These are phyloP conservation scores for Gelatoporia subvermispora DNA, from an alignment of 768 basidiomycete genomes.

Conservation along the genomic window DNA sequence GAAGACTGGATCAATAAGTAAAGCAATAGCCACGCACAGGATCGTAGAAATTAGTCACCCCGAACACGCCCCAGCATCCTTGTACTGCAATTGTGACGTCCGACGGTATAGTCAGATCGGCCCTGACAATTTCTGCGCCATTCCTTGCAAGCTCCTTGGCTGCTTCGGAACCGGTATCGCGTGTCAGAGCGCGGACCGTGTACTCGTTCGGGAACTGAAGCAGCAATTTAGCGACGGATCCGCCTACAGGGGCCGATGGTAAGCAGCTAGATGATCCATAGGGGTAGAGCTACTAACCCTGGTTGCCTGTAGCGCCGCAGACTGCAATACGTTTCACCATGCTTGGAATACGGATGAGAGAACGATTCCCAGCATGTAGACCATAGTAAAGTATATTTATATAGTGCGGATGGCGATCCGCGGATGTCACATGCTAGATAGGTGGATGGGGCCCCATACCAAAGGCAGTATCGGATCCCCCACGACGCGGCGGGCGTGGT, in stretches of 20 bases:
- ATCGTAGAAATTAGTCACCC: slow-evolving; percentile 18
- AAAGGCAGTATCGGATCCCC: neutral
- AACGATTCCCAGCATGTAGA: neutral
- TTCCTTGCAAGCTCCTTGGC: slow-evolving; percentile 7
- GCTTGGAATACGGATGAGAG: neutral
- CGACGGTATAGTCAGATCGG: slow-evolving; percentile 11
- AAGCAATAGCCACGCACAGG: slow-evolving; percentile 1
- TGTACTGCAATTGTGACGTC: slow-evolving; percentile 8
- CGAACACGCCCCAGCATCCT: slow-evolving; percentile 17
- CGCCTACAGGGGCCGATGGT: slow-evolving; percentile 3
- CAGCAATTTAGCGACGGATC: slow-evolving; percentile 14
- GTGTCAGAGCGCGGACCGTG: slow-evolving; percentile 12
- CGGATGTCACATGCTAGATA: neutral
- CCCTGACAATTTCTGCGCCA: slow-evolving; percentile 13
- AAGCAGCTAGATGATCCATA: neutral
- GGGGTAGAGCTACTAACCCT: slow-evolving; percentile 5
- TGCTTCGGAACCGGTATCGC: slow-evolving; percentile 7
- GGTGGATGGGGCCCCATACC: neutral
- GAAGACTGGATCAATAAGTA: neutral
- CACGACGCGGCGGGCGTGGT: too few species aligned
- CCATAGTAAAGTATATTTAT: neutral
- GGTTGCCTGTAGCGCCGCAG: slow-evolving; percentile 15
- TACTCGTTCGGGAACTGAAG: slow-evolving; percentile 11
- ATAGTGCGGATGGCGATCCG: neutral
- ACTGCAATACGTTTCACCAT: slow-evolving; percentile 15